phyloP scores from a whole-genome alignment of 2,329 filamentous ascomycete species.

The Trichoderma sp. region DNA sequence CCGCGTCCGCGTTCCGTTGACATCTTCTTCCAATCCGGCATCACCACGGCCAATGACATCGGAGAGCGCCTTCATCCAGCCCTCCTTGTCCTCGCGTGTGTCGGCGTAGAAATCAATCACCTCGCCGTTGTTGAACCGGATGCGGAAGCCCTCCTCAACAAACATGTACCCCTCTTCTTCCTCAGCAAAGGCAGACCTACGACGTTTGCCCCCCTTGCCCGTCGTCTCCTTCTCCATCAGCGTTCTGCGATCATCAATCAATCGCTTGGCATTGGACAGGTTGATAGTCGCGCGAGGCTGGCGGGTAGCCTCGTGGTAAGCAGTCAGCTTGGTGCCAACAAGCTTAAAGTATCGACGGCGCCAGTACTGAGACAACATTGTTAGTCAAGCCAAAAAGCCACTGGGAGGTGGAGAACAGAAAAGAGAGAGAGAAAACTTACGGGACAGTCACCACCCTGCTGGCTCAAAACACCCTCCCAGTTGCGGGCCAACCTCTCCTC shows the following conservation, averaged over 20 bases:
- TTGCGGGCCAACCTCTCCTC: conserved; percentile 76
- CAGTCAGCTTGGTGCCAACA: conserved; percentile 85
- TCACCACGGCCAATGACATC: conserved; percentile 66
- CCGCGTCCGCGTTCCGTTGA: conserved; percentile 46
- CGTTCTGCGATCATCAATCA: conserved; percentile 88
- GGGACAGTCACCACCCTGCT: conserved; percentile 96
- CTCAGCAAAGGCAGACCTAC: conserved; percentile 94
- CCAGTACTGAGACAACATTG: conserved; percentile 70
- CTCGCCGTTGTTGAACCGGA: conserved; percentile 97
- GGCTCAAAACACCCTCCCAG: conserved; percentile 88
- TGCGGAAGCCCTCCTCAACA: conserved; percentile 97
- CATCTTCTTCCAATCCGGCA: conserved; percentile 51
- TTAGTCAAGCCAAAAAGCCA: conserved; percentile 14
- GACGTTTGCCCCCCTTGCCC: conserved; percentile 74
- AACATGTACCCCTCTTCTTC: conserved; percentile 99
- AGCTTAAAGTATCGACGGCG: conserved; percentile 97
- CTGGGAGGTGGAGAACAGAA: neutral
- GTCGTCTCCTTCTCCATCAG: conserved; percentile 82
- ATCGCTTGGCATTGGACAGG: conserved; percentile 83
- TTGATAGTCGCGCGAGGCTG: conserved; percentile 98
- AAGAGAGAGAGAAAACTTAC: conserved; percentile 61
- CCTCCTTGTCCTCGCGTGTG: conserved; percentile 81
- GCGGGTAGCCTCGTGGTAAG: conserved; percentile 92
- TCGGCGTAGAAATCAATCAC: conserved; percentile 99
- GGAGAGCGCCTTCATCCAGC: conserved; percentile 87